Evolutionary conservation across 2,329 filamentous ascomycete genomes (phyloP).

Genomic region (Aurifilum marmelostoma): DNA sequence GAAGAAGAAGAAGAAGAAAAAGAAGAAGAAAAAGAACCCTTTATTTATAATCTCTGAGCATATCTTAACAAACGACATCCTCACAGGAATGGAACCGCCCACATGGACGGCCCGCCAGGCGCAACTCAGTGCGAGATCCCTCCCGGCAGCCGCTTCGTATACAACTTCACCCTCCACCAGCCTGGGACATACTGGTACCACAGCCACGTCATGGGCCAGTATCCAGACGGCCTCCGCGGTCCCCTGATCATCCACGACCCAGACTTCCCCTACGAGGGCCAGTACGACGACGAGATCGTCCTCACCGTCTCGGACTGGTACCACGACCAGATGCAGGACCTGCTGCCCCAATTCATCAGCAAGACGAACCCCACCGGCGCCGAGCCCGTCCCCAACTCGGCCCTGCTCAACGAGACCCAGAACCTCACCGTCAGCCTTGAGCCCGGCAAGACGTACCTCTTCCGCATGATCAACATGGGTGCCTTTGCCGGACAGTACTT

Average conservation of each 20-base stretch:
- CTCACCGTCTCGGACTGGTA: slow-evolving; percentile 74
- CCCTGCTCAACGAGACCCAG: slow-evolving; percentile 72
- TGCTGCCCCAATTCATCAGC: slow-evolving; percentile 54
- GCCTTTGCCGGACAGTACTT: slow-evolving; percentile 71
- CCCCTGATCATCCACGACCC: slow-evolving; percentile 68
- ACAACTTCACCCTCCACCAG: slow-evolving; percentile 71
- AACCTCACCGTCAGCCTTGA: slow-evolving; percentile 62
- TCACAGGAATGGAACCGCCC: slow-evolving; percentile 58
- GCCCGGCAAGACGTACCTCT: slow-evolving; percentile 71
- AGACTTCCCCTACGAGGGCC: slow-evolving; percentile 56
- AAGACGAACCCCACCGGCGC: slow-evolving; percentile 60
- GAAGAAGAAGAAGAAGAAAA: too few relatives aligned
- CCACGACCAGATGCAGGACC: slow-evolving; percentile 57
- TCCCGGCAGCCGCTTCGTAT: slow-evolving; percentile 67
- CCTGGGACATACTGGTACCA: slow-evolving; percentile 82
- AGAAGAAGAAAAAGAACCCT: too few relatives aligned
- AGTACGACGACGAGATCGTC: slow-evolving; percentile 66
- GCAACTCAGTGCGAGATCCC: slow-evolving; percentile 71
- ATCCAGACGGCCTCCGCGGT: slow-evolving; percentile 70
- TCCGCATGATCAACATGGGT: slow-evolving; percentile 73
- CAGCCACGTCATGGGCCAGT: slow-evolving; percentile 68
- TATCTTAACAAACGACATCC: too few relatives aligned
- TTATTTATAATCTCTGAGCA: too few relatives aligned
- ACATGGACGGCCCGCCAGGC: slow-evolving; percentile 72
- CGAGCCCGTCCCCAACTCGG: slow-evolving; percentile 69